Conservation (phyloP, 768 basidiomycete genomes). For the Agaricus blazei region DNA sequence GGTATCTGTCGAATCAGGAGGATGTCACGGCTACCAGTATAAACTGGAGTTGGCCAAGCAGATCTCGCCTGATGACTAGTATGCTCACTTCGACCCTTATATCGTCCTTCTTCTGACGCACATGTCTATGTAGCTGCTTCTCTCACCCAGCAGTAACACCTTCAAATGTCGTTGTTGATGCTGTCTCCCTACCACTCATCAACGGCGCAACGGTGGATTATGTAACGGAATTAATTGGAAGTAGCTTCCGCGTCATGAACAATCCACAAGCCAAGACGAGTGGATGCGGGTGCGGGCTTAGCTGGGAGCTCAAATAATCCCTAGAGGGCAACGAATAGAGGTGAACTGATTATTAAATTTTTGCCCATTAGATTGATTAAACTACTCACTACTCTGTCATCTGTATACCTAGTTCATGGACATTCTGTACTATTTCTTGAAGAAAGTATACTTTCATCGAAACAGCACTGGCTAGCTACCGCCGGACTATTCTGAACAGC, state of each 20-base stretch:
- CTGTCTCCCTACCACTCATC: slow-evolving; percentile 76
- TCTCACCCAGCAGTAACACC: slow-evolving; percentile 66
- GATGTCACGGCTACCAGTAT: slow-evolving; percentile 97
- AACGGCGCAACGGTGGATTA: slow-evolving; percentile 90
- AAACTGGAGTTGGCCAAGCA: slow-evolving; percentile 75
- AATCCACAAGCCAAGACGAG: slow-evolving; percentile 91
- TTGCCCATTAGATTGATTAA: not conserved
- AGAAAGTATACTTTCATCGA: too few species aligned
- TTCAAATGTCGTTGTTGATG: slow-evolving; percentile 79
- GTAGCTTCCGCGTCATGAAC: slow-evolving; percentile 73
- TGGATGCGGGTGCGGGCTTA: slow-evolving; percentile 94
- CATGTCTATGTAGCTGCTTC: slow-evolving; percentile 47
- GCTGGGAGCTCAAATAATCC: slow-evolving; percentile 74
- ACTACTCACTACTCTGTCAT: too few species aligned
- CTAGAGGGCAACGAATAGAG: slow-evolving; percentile 18
- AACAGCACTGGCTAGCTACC: too few species aligned
- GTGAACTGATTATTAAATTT: not conserved
- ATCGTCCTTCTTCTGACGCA: not conserved
- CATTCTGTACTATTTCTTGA: too few species aligned
- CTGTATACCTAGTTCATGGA: too few species aligned
- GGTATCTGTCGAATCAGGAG: slow-evolving; percentile 87
- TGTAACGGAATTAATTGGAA: slow-evolving; percentile 92
- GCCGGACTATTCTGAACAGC: too few species aligned
- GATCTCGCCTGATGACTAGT: slow-evolving; percentile 80
- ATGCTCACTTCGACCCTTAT: slow-evolving; percentile 22